Conservation (phyloP, 257 asterid species). For the Lycium barbarum region DNA sequence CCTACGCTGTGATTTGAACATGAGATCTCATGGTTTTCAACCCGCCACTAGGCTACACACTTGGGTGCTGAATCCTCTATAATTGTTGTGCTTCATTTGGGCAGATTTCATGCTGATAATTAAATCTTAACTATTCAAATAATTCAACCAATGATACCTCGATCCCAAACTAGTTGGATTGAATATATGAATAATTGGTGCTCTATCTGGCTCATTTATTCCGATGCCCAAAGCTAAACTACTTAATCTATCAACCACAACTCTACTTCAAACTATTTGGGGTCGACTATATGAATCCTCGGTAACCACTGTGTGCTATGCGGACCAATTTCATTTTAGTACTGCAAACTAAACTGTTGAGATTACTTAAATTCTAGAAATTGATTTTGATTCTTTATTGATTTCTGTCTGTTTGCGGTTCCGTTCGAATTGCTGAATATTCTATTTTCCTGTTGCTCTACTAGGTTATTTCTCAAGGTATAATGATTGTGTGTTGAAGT, state of each 20-base stretch:
- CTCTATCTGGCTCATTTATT: conserved; percentile 6
- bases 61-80: background rate
- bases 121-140: background rate
- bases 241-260: background rate
- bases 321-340: background rate
- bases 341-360: background rate
- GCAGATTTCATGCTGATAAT: background rate
- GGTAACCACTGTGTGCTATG: background rate
- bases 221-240: background rate
- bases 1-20: background rate
- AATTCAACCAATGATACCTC: conserved; percentile 6
- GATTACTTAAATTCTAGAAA: background rate
- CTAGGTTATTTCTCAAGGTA: conserved; percentile 29
- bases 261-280: background rate
- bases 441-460: conserved; percentile 11
- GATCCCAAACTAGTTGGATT: background rate
- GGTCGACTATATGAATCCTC: background rate
- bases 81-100: background rate
- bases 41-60: background rate
- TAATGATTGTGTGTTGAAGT: conserved; percentile 29
- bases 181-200: background rate
- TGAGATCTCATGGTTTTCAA: background rate
- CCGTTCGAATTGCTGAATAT: background rate
- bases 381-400: background rate
- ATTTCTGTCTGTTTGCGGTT: conserved; percentile 8